These are phyloP conservation scores for Begonia masoniana DNA, from an alignment of 306 rosid genomes.

Conservation along the genomic window DNA sequence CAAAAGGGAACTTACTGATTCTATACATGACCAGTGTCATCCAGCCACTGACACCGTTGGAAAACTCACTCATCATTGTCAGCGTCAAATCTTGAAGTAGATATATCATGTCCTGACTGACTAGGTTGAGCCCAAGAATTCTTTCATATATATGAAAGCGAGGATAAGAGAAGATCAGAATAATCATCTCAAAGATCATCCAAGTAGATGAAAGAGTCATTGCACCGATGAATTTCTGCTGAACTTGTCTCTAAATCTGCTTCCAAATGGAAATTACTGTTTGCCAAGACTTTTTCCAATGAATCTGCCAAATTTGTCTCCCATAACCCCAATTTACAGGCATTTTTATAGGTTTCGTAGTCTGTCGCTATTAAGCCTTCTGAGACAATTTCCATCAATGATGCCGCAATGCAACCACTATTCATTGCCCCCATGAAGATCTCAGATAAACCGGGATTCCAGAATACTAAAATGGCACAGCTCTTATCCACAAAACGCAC, in stretches of 20 bases:
- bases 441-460: conserved; percentile 41
- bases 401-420: conserved; percentile 26
- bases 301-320: conserved; percentile 56
- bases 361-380: conserved; percentile 50
- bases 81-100: too few species aligned
- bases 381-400: conserved; percentile 41
- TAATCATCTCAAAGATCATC: conserved; percentile 30
- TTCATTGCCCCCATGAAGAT: conserved; percentile 29
- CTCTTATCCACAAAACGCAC: conserved; percentile 55
- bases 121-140: too few species aligned
- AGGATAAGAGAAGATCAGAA: background rate
- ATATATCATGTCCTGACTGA: too few species aligned
- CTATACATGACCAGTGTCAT: too few species aligned
- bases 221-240: conserved; percentile 32
- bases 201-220: conserved; percentile 35
- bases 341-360: conserved; percentile 42
- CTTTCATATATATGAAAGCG: too few species aligned
- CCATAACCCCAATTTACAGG: conserved; percentile 48
- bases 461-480: conserved; percentile 68
- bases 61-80: too few species aligned
- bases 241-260: conserved; percentile 15
- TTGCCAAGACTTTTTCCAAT: conserved; percentile 33
- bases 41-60: too few species aligned
- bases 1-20: too few species aligned
- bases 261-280: conserved; percentile 12